phyloP scores from a whole-genome alignment of 2,329 filamentous ascomycete species.

The Fusarium papillatum region DNA sequence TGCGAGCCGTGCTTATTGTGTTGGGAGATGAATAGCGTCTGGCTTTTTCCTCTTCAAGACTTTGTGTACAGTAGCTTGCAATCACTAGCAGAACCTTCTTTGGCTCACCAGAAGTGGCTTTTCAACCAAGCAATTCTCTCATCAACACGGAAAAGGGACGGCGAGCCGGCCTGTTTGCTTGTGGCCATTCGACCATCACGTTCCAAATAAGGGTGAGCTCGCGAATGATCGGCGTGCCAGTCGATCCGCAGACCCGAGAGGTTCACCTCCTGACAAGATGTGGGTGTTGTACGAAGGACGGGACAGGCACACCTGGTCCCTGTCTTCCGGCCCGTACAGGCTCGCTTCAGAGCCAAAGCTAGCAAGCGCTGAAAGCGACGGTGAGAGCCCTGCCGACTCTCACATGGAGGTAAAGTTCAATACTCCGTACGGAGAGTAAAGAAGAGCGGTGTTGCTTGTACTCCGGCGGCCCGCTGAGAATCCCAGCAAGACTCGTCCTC shows the following conservation, averaged over 20 bases:
- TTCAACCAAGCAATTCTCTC: background rate
- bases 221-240: slow-evolving; percentile 1
- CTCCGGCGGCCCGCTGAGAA: slow-evolving; percentile 1
- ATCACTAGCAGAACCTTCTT: slow-evolving; percentile 32
- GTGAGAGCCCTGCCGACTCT: slow-evolving; percentile 3
- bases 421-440: background rate
- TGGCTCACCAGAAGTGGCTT: background rate
- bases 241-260: slow-evolving; percentile 7
- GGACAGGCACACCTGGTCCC: slow-evolving; percentile 4
- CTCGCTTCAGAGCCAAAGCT: slow-evolving; percentile 2
- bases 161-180: background rate
- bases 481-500: slow-evolving; percentile 1
- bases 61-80: slow-evolving; percentile 16
- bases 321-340: slow-evolving; percentile 6
- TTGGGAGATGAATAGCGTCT: slow-evolving; percentile 22
- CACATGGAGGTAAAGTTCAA: background rate
- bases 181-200: background rate
- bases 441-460: slow-evolving; percentile 6
- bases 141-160: background rate
- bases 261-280: background rate
- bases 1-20: slow-evolving; percentile 13
- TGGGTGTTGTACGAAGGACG: background rate
- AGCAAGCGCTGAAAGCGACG: slow-evolving; percentile 8
- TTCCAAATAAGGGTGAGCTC: background rate
- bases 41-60: slow-evolving; percentile 3